Base-by-base conservation (phyloP, 495 filamentous ascomycete genomes). In the Lasiosphaeria miniovina region DNA sequence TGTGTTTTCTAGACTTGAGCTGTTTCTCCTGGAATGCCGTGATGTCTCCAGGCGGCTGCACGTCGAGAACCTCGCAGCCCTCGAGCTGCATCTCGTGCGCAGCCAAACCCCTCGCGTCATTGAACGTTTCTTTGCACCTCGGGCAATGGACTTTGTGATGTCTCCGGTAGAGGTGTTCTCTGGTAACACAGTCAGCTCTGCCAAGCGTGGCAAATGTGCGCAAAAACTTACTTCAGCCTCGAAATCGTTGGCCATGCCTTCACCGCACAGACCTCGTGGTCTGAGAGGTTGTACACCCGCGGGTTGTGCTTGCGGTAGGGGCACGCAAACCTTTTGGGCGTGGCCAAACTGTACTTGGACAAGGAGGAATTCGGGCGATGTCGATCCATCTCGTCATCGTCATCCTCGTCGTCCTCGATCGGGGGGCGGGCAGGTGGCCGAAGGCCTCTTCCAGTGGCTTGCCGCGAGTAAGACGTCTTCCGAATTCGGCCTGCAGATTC, bases 221-320 rank as follows among this genome's bases (percentile, higher is more conserved):
- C 38, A 35, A 54, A 35, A 52, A 7, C 61, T 11, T 61, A 65
- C 69, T 71, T 71, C 32, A 71, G 43, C 35, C 69, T 60, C 9
- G 69, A 65, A 9, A 71, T 67, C 1, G 64, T 64, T 4, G 61
- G 52, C 69, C 69, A 71, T 2, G 59, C 60, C 15, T 64, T 56
- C 24, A 68, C 40, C 0, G 67, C 55, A 50, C 69, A 71, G 0
- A 71, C 58, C 17, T 69, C 62, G 36, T 69, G 63, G 3, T 64
- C 63, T 14, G 58, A 57, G 15, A 67, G 52, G 55, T 65, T 70
- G 61, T 68, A 70, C 4, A 54, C 60, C 5, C 40, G 34, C 2
- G 69, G 69, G 34, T 68, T 61, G 38, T 68, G 67, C 33, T 71
- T 71, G 3, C 67, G 63, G 34, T 61, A 71, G 8, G 67, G 69